These are phyloP conservation scores for Grosmannia serpens DNA, from an alignment of 2,329 filamentous ascomycete species.

Conservation along the genomic window DNA sequence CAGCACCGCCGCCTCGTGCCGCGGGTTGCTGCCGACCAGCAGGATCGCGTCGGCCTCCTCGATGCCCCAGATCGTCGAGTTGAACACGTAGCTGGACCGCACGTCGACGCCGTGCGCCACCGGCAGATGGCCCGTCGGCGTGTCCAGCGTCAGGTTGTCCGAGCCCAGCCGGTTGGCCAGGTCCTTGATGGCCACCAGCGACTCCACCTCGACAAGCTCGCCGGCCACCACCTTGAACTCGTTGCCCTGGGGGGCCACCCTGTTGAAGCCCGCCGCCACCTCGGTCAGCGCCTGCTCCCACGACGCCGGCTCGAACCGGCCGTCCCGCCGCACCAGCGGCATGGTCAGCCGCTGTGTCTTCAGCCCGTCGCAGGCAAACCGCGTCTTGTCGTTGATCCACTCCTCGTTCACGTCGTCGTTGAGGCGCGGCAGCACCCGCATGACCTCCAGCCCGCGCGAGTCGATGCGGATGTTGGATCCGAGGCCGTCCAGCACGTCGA, in stretches of 20 bases:
- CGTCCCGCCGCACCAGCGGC: constrained; percentile 75
- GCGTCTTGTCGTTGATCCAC: constrained; percentile 98
- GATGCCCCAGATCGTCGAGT: constrained; percentile 86
- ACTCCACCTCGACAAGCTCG: constrained; percentile 83
- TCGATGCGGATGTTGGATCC: constrained; percentile 94
- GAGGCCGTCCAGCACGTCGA: constrained; percentile 86
- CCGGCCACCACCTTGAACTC: constrained; percentile 95
- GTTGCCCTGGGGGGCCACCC: constrained; percentile 71
- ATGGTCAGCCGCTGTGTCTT: constrained; percentile 94
- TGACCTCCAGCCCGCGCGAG: constrained; percentile 85
- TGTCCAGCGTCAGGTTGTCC: constrained; percentile 89
- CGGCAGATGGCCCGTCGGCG: constrained; percentile 70
- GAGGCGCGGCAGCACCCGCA: constrained; percentile 83
- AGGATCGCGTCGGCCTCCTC: constrained; percentile 90
- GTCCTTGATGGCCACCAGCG: constrained; percentile 93
- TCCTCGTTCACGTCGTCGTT: constrained; percentile 99
- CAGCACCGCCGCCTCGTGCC: constrained; percentile 87
- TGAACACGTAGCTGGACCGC: constrained; percentile 91
- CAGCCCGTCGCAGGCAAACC: constrained; percentile 91
- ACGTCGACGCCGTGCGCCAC: constrained; percentile 88
- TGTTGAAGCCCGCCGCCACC: constrained; percentile 69
- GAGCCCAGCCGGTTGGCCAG: constrained; percentile 93
- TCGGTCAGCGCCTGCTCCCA: constrained; percentile 95
- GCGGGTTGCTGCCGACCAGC: constrained; percentile 87
- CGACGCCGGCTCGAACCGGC: constrained; percentile 82